Conservation (phyloP, 805 yeast genomes). For the Candida incommunis region DNA sequence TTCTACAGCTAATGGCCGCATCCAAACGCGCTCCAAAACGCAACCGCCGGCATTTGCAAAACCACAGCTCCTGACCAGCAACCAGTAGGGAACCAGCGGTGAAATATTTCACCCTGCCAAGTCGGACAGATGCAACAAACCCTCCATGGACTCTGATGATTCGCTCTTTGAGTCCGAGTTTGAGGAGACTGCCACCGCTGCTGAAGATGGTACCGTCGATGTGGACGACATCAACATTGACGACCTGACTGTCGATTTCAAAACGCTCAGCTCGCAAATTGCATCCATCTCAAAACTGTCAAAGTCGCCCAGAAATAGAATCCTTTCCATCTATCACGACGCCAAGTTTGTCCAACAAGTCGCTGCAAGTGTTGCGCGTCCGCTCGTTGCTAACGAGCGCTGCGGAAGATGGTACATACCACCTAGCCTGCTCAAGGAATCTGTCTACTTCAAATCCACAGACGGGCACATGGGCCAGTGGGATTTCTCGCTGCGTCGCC, state of each 20-base stretch:
- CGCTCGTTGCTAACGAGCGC: conserved; percentile 53
- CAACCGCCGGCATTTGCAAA: too few relatives aligned
- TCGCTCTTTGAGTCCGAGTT: neutral
- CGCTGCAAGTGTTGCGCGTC: conserved; percentile 19
- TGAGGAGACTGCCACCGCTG: neutral
- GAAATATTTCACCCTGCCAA: too few relatives aligned
- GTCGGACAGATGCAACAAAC: too few relatives aligned
- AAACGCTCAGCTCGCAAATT: neutral
- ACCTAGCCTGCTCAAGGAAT: conserved; percentile 26
- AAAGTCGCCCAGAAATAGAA: conserved; percentile 40
- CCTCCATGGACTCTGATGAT: too few relatives aligned
- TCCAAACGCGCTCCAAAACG: too few relatives aligned
- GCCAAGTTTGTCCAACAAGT: conserved; percentile 34
- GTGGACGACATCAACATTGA: neutral
- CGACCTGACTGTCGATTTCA: neutral
- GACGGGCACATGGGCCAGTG: conserved; percentile 82
- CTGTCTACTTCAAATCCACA: conserved; percentile 75
- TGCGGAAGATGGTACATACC: conserved; percentile 80
- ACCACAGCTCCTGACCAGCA: too few relatives aligned
- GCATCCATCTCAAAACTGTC: conserved; percentile 25
- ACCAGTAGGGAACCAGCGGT: too few relatives aligned
- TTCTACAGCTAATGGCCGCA: too few relatives aligned
- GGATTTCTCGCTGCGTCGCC: conserved; percentile 59
- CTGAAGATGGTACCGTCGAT: neutral
- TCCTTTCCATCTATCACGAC: conserved; percentile 62